Evolutionary conservation across 345 rosid genomes (phyloP).

Genomic region (Dimocarpus longan): DNA sequence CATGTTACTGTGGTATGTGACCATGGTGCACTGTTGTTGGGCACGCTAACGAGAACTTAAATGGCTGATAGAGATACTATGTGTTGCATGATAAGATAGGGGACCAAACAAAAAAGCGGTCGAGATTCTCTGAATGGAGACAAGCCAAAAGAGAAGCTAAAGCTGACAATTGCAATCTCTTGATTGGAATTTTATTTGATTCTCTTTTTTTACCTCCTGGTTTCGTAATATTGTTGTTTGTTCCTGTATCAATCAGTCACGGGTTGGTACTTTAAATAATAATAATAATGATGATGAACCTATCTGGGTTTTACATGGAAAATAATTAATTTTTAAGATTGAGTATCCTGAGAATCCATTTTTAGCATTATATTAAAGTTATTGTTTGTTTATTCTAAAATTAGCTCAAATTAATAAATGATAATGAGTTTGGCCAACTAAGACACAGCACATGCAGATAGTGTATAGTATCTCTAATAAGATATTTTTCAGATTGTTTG

Average conservation of each 20-base stretch:
- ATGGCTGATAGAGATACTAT: not conserved
- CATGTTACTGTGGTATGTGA: constrained; percentile 13
- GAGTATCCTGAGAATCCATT: no score
- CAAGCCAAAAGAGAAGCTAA: not conserved
- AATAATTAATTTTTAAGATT: no score
- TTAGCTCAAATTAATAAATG: no score
- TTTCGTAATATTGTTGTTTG: not conserved
- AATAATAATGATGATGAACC: no score
- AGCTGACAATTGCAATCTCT: not conserved
- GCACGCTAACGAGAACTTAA: not conserved
- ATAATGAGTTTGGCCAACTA: no score
- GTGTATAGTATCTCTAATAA: no score
- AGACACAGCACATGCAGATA: no score
- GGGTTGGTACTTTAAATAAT: not conserved
- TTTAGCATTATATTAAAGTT: no score
- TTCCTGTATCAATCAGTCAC: not conserved
- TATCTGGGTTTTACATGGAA: no score
- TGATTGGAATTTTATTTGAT: constrained; percentile 24
- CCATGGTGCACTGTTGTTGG: not conserved
- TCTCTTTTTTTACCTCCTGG: not conserved
- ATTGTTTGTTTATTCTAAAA: no score
- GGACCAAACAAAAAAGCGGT: constrained; percentile 9
- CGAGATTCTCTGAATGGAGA: constrained; percentile 7
- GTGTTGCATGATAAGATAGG: not conserved
- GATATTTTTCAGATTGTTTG: no score